Percentiles rank a stretch among this genome's conserved stretches.
Conservation (phyloP, 805 yeast genomes). For the Candida adriatica region DNA sequence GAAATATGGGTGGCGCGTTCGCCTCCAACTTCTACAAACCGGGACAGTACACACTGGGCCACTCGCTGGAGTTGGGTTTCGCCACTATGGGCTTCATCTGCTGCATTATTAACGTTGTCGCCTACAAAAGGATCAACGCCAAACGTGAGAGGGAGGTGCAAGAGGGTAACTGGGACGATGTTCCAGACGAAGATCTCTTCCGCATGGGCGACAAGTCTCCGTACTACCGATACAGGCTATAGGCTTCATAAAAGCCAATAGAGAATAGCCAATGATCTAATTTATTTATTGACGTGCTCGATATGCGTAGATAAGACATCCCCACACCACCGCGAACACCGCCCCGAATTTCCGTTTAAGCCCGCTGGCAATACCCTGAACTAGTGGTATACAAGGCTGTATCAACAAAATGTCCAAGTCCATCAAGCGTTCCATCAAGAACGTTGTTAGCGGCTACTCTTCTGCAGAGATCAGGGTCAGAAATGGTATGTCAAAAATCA, state of each 20-base stretch:
- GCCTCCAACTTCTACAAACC: constrained; percentile 28
- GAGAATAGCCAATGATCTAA: too few species aligned
- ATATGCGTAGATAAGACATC: too few species aligned
- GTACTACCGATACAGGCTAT: constrained; percentile 29
- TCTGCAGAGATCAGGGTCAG: constrained; percentile 81
- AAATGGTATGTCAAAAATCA: constrained; percentile 31
- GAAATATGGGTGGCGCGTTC: constrained; percentile 33
- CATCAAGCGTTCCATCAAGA: constrained; percentile 77
- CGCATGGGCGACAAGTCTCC: constrained; percentile 41
- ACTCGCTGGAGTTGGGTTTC: constrained; percentile 28
- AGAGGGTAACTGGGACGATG: constrained; percentile 27
- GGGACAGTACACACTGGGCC: constrained; percentile 27
- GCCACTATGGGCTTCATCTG: constrained; percentile 26
- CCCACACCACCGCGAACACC: too few species aligned
- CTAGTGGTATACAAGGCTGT: background rate
- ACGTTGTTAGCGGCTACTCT: constrained; percentile 73
- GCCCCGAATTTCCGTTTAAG: too few species aligned
- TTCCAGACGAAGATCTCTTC: constrained; percentile 25
- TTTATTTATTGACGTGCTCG: too few species aligned
- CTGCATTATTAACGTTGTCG: constrained; percentile 17
- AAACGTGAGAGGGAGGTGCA: constrained; percentile 22
- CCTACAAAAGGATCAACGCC: constrained; percentile 23
- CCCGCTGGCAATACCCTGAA: too few species aligned
- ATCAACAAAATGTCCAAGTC: constrained; percentile 55
- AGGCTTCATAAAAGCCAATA: too few species aligned